Evolutionary conservation across 73 alveolate genomes (phyloP).

Genomic region (Stentor coeruleus): DNA sequence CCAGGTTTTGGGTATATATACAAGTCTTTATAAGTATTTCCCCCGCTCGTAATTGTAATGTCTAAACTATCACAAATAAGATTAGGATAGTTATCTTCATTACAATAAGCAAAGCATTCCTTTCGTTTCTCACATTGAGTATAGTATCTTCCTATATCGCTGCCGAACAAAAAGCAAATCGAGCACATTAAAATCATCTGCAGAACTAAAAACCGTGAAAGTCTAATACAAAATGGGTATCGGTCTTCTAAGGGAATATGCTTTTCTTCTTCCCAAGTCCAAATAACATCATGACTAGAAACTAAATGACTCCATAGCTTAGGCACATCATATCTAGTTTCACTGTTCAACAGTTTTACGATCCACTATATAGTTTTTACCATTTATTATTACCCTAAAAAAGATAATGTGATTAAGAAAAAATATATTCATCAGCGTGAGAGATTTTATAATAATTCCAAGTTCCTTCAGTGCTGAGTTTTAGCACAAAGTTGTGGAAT

Average conservation of each 20-base stretch:
- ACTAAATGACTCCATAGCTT: slow-evolving; percentile 35
- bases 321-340: slow-evolving; percentile 51
- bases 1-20: slow-evolving; percentile 37
- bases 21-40: slow-evolving; percentile 39
- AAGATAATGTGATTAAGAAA: no score
- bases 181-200: slow-evolving; percentile 31
- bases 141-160: slow-evolving; percentile 35
- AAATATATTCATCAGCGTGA: no score
- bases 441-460: no score
- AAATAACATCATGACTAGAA: slow-evolving; percentile 46
- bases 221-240: slow-evolving; percentile 36
- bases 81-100: slow-evolving; percentile 47
- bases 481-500: no score
- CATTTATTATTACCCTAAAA: no score
- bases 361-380: slow-evolving; percentile 43
- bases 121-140: slow-evolving; percentile 39
- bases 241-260: slow-evolving; percentile 45
- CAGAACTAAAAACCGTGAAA: slow-evolving; percentile 26
- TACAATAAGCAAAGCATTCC: slow-evolving; percentile 46
- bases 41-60: slow-evolving; percentile 36
- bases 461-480: no score
- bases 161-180: slow-evolving; percentile 33
- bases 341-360: slow-evolving; percentile 46
- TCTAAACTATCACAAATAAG: slow-evolving; percentile 28
- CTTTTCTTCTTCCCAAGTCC: slow-evolving; percentile 56